These are phyloP conservation scores for Usnea hakonensis DNA, from an alignment of 495 filamentous ascomycete genomes.

Conservation along the genomic window DNA sequence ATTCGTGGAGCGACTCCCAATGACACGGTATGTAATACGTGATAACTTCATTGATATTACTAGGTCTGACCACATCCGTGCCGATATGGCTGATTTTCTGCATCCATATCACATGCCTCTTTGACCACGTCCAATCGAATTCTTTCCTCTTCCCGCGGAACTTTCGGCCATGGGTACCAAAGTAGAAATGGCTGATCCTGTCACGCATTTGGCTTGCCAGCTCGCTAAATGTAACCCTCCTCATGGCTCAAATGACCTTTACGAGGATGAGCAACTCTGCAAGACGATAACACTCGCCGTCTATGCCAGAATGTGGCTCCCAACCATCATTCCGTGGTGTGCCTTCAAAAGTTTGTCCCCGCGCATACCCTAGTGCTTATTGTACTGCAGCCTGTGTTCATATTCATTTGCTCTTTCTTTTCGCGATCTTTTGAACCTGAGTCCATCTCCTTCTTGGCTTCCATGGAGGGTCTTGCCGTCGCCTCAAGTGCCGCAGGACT, in stretches of 20 bases:
- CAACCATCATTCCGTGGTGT: background rate
- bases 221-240: too few relatives aligned
- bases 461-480: slow-evolving; percentile 9
- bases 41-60: too few relatives aligned
- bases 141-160: background rate
- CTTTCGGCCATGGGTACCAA: background rate
- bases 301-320: background rate
- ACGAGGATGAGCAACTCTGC: background rate
- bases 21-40: too few relatives aligned
- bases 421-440: background rate
- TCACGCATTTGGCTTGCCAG: too few relatives aligned
- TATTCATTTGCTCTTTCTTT: background rate
- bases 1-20: too few relatives aligned
- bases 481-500: slow-evolving; percentile 14
- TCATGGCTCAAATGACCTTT: background rate
- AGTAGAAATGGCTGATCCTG: too few relatives aligned
- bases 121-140: background rate
- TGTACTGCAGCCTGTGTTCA: background rate
- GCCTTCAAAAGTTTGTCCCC: background rate
- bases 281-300: background rate
- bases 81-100: background rate
- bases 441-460: background rate
- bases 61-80: background rate
- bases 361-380: background rate
- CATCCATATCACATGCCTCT: background rate